Percentiles rank a stretch among this genome's conserved stretches.
phyloP scores from a whole-genome alignment of 768 basidiomycete species.

The Suillus spraguei region DNA sequence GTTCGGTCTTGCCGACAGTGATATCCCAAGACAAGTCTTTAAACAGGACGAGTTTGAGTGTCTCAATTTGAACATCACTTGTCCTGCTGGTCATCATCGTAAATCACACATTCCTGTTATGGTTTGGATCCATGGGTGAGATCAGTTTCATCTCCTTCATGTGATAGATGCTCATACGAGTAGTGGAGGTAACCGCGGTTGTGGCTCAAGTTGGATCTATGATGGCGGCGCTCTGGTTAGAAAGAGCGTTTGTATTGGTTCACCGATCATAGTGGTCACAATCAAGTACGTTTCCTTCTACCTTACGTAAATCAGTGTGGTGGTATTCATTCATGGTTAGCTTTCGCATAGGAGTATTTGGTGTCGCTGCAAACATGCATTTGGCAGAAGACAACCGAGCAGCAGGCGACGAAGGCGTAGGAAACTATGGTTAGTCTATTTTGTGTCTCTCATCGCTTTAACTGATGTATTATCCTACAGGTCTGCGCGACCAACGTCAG shows the following conservation, averaged over 20 bases:
- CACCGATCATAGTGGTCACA: conserved; percentile 71
- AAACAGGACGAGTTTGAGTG: conserved; percentile 79
- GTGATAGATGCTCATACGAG: conserved; percentile 21
- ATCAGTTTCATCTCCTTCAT: conserved; percentile 29
- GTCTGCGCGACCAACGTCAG: conserved; percentile 63
- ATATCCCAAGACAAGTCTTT: conserved; percentile 54
- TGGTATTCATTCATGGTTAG: conserved; percentile 36
- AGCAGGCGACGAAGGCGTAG: conserved; percentile 69
- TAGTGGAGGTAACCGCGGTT: conserved; percentile 74
- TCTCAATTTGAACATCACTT: conserved; percentile 80
- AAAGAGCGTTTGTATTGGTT: conserved; percentile 61
- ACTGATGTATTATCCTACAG: conserved; percentile 32
- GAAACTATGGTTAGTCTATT: conserved; percentile 66
- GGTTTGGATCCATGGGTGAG: conserved; percentile 87
- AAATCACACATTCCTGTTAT: conserved; percentile 70
- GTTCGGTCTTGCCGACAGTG: conserved; percentile 54
- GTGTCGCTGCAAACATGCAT: conserved; percentile 68
- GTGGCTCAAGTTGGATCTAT: conserved; percentile 77
- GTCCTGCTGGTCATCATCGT: conserved; percentile 56
- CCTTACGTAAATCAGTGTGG: conserved; percentile 9
- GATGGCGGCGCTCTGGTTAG: conserved; percentile 74
- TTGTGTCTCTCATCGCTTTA: conserved; percentile 13
- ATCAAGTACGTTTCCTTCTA: conserved; percentile 61
- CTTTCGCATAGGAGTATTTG: conserved; percentile 77
- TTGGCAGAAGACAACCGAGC: conserved; percentile 68